These are phyloP conservation scores for Tolypocladium inflatum DNA, from an alignment of 2,329 filamentous ascomycete species.

Conservation along the genomic window DNA sequence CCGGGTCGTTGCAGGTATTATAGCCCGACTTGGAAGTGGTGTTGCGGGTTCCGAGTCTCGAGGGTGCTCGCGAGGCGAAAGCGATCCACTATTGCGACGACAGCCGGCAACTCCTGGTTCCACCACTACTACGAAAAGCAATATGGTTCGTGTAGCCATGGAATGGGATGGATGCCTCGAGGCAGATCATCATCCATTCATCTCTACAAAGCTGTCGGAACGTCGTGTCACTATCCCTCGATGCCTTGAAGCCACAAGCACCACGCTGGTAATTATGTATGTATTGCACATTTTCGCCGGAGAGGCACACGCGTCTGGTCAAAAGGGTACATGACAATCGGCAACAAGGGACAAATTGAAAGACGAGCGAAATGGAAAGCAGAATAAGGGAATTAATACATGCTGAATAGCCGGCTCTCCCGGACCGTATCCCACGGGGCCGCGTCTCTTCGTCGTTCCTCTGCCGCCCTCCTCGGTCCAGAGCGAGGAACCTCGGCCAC, in stretches of 20 bases:
- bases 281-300: background rate
- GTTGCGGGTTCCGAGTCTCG: background rate
- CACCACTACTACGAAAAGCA: background rate
- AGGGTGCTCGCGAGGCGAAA: background rate
- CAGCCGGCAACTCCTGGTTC: background rate
- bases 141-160: background rate
- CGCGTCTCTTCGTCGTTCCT: slow-evolving; percentile 9
- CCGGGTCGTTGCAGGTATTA: background rate
- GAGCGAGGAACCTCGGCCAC: background rate
- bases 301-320: background rate
- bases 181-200: background rate
- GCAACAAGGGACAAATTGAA: slow-evolving; percentile 9
- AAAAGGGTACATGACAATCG: background rate
- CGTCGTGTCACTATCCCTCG: background rate
- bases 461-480: slow-evolving; percentile 10
- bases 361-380: slow-evolving; percentile 17
- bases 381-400: slow-evolving; percentile 39
- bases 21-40: background rate
- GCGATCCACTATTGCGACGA: background rate
- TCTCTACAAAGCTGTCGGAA: background rate
- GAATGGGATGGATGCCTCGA: background rate
- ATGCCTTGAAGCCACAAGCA: background rate
- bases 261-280: background rate
- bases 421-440: slow-evolving; percentile 11
- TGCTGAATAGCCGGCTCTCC: slow-evolving; percentile 27